Evolutionary conservation across 2,329 filamentous ascomycete species (phyloP).

Genomic region (Tympanopsis confertula): DNA sequence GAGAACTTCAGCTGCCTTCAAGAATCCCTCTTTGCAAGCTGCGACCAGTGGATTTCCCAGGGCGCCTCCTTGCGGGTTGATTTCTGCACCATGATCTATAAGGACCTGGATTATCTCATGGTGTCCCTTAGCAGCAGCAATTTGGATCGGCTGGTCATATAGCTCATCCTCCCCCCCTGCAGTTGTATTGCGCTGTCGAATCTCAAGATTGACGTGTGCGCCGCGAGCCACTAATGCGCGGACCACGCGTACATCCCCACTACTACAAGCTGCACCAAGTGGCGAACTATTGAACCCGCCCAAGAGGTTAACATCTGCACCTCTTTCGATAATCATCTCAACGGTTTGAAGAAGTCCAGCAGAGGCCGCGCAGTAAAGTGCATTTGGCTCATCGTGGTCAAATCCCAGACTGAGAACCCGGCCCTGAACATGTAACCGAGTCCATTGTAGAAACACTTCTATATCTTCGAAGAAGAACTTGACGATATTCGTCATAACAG

Average conservation of each 20-base stretch:
- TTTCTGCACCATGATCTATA: not conserved
- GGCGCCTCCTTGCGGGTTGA: not conserved
- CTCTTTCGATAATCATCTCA: too few relatives aligned
- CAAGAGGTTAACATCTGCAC: too few relatives aligned
- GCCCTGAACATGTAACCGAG: too few relatives aligned
- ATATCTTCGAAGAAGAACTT: too few relatives aligned
- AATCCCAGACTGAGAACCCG: too few relatives aligned
- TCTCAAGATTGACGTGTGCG: not conserved
- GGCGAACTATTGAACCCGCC: not conserved
- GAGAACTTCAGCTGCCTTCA: too few relatives aligned
- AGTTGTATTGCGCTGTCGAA: not conserved
- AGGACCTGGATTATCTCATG: not conserved
- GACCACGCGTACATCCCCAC: not conserved
- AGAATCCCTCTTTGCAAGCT: too few relatives aligned
- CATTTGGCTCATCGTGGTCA: too few relatives aligned
- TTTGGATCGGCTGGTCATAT: not conserved
- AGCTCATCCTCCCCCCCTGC: not conserved
- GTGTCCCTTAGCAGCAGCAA: not conserved
- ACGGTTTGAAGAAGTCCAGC: too few relatives aligned
- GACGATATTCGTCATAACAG: too few relatives aligned
- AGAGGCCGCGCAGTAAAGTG: too few relatives aligned
- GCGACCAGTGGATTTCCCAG: not conserved
- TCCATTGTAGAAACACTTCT: too few relatives aligned
- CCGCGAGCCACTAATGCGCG: not conserved
- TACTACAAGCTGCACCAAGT: not conserved